A percentile compares a stretch with the other conserved stretches of the same genome.
phyloP scores from a whole-genome alignment of 495 filamentous ascomycete genomes.

The Bombardia bombarda region DNA sequence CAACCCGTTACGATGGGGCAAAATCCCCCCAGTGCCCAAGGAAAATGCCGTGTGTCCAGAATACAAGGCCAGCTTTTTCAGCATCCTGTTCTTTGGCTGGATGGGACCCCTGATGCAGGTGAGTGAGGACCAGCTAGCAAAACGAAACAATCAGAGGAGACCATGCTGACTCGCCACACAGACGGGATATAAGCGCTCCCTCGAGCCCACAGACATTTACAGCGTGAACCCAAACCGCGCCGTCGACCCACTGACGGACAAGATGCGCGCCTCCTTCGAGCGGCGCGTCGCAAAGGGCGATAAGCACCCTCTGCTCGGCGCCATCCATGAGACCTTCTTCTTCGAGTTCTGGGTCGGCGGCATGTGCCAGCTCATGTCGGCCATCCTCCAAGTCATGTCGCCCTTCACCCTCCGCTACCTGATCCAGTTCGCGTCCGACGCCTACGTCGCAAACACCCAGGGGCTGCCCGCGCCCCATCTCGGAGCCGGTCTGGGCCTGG shows the following conservation, averaged over 20 bases:
- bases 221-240: slow-evolving; percentile 70
- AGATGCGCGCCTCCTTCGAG: slow-evolving; percentile 58
- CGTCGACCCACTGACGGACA: slow-evolving; percentile 57
- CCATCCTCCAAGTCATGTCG: slow-evolving; percentile 63
- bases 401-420: slow-evolving; percentile 67
- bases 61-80: slow-evolving; percentile 52
- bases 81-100: slow-evolving; percentile 57
- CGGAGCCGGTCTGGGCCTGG: slow-evolving; percentile 61
- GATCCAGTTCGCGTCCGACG: slow-evolving; percentile 71
- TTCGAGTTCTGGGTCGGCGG: slow-evolving; percentile 80
- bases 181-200: slow-evolving; percentile 73
- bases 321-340: slow-evolving; percentile 82
- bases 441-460: slow-evolving; percentile 52
- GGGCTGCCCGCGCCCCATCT: slow-evolving; percentile 50
- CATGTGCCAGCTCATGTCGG: slow-evolving; percentile 62
- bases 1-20: slow-evolving; percentile 57
- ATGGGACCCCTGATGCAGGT: slow-evolving; percentile 61
- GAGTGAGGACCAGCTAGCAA: slow-evolving; percentile 18
- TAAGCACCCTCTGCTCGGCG: slow-evolving; percentile 68
- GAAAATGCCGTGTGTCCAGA: slow-evolving; percentile 47
- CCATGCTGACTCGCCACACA: slow-evolving; percentile 16
- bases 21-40: slow-evolving; percentile 51
- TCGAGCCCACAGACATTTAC: slow-evolving; percentile 84
- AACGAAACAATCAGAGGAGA: too few species aligned
- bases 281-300: slow-evolving; percentile 56